Conservation (phyloP, 2,329 filamentous ascomycete genomes). For the Scedosporium apiospermum region DNA sequence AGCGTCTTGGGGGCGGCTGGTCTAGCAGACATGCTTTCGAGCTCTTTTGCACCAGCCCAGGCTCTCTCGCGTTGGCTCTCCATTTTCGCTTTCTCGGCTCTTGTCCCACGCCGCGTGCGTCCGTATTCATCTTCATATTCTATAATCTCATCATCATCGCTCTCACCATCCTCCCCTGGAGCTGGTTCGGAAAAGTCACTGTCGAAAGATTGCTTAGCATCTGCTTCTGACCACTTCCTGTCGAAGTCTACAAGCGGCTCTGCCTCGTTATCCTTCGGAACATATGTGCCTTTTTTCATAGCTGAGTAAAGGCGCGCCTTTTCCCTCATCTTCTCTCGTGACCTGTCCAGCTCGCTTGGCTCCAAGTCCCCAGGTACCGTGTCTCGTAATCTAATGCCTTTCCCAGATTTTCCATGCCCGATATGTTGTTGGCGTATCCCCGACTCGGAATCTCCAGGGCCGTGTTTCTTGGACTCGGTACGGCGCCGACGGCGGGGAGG, state of each 20-base stretch:
- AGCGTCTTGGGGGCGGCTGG: conserved; percentile 58
- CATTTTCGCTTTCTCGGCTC: conserved; percentile 55
- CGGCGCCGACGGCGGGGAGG: conserved; percentile 30
- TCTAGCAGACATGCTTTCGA: conserved; percentile 60
- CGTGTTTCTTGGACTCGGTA: neutral
- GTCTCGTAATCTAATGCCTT: neutral
- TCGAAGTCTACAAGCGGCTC: conserved; percentile 85
- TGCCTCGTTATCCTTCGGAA: conserved; percentile 54
- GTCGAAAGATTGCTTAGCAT: conserved; percentile 30
- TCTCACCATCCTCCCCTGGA: conserved; percentile 13
- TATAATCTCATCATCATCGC: conserved; percentile 52
- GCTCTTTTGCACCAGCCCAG: conserved; percentile 46
- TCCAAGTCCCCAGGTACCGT: neutral
- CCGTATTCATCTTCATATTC: conserved; percentile 92
- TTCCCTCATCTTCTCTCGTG: conserved; percentile 75
- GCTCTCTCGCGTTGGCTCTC: conserved; percentile 46
- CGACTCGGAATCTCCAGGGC: neutral
- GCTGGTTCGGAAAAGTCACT: conserved; percentile 15
- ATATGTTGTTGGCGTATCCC: neutral
- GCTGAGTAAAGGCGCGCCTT: conserved; percentile 83
- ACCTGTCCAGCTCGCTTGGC: conserved; percentile 53
- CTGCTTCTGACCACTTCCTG: conserved; percentile 78
- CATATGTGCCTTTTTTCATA: conserved; percentile 81
- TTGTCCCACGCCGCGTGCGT: conserved; percentile 64
- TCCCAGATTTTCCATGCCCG: neutral